Conservation (phyloP, 169 alveolate genomes). For the Perkinsus olseni region DNA sequence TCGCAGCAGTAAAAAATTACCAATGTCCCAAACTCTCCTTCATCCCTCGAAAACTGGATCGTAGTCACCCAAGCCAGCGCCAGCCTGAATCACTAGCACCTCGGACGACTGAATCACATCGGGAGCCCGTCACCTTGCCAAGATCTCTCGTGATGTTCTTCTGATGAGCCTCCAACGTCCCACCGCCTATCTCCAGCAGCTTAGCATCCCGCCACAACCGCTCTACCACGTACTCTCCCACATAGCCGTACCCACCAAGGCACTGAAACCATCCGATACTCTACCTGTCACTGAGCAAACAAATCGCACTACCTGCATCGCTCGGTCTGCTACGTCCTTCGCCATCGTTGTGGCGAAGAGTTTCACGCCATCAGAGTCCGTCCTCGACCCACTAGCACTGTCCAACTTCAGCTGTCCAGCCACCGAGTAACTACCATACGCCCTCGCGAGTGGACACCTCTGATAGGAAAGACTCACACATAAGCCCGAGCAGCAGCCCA, state of each 20-base stretch:
- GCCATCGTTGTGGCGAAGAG: background rate
- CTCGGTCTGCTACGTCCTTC: background rate
- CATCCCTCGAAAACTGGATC: background rate
- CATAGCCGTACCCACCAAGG: background rate
- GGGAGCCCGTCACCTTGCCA: background rate
- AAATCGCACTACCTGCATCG: conserved; percentile 4
- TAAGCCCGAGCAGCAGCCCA: background rate
- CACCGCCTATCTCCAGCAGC: conserved; percentile 5
- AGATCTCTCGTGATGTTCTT: background rate
- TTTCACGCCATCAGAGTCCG: background rate
- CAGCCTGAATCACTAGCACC: background rate
- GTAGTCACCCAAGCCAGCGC: background rate
- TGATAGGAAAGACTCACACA: background rate
- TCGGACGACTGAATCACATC: background rate
- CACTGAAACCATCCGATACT: background rate
- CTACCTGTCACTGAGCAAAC: background rate
- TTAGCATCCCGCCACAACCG: conserved; percentile 11
- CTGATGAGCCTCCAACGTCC: conserved; percentile 3
- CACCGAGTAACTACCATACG: background rate
- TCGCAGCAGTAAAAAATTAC: background rate
- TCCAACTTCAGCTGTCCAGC: background rate
- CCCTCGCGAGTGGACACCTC: background rate
- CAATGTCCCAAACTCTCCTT: background rate
- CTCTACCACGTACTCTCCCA: conserved; percentile 1
- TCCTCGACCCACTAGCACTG: background rate